Base-by-base conservation (phyloP, 192 early-diverging fungal species). In the Haplosporangium gracile region DNA sequence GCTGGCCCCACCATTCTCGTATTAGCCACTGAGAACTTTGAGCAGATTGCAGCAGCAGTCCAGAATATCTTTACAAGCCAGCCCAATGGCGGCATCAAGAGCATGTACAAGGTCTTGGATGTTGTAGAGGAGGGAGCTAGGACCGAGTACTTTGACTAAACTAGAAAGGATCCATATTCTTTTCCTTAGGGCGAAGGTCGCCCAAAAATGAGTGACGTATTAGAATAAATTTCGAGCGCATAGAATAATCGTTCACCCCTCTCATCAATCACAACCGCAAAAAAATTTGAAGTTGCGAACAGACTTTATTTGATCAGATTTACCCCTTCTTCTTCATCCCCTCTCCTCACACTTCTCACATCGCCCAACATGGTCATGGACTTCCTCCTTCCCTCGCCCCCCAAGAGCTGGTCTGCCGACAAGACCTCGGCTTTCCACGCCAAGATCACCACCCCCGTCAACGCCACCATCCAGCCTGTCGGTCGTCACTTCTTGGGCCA, bases 1-100 rank as follows among this genome's bases (percentile, higher is more conserved):
- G 99, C 99, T 5, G 99, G 99, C 2, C 99, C 99, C 29, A 99
- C 98, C 43, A 96, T 99, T 55, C 90, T 99, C 49, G 96, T 95
- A 22, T 89, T 99, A 71, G 97, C 97, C 0, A 92, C 91, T 5
- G 89, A 91, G 71, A 94, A 97, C 85, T 97, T 97, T 92, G 97
- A 98, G 76, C 78, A 86, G 39, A 98, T 99, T 72, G 97, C 97
- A 8, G 75, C 86, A 29, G 82, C 88, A 57, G 92, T 95, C 5
- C 87, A 92, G 78, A 87, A 90, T 16, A 91, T 95, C n/a, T 96
- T 95, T 80, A 80, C 83, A 22, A 74, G 89, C 15, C 73, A 88
- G 53, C 78, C 84, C 70, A 83, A 84, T 36, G 93, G 92, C n/a
- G 89, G 89, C 22, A 92, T 93, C 42, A 89, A 93, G 55, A 89